A percentile compares a stretch with the other conserved stretches of the same genome.
These are phyloP conservation scores for Theileria luwenshuni DNA, from an alignment of 169 alveolate genomes.

Conservation along the genomic window DNA sequence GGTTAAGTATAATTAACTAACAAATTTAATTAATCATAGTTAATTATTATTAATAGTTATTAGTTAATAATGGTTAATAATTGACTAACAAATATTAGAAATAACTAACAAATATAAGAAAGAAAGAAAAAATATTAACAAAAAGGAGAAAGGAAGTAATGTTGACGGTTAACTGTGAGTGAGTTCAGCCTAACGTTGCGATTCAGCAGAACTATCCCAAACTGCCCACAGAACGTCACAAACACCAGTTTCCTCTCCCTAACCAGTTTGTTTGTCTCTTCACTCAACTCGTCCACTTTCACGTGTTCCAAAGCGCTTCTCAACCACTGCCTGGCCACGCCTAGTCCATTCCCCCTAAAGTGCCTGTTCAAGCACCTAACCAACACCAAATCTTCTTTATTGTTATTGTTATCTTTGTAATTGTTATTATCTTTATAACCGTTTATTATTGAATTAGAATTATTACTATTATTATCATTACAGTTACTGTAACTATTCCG, in stretches of 20 bases:
- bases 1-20: too few species aligned
- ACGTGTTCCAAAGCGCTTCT: background rate
- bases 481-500: conserved; percentile 32
- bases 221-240: background rate
- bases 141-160: background rate
- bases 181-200: background rate
- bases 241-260: background rate
- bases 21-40: too few species aligned
- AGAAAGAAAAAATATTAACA: too few species aligned
- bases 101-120: background rate
- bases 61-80: too few species aligned
- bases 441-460: background rate
- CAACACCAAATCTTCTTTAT: background rate
- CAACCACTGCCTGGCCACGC: background rate
- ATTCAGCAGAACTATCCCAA: conserved; percentile 7
- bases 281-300: background rate
- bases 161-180: background rate
- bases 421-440: too few species aligned
- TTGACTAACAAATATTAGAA: background rate
- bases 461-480: conserved; percentile 12
- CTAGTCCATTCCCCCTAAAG: background rate
- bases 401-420: background rate
- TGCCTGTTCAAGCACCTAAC: background rate
- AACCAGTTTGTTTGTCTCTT: background rate
- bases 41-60: too few species aligned